Base-by-base conservation (phyloP, 2,329 filamentous ascomycete genomes). In the Ceratocystis colombiana region DNA sequence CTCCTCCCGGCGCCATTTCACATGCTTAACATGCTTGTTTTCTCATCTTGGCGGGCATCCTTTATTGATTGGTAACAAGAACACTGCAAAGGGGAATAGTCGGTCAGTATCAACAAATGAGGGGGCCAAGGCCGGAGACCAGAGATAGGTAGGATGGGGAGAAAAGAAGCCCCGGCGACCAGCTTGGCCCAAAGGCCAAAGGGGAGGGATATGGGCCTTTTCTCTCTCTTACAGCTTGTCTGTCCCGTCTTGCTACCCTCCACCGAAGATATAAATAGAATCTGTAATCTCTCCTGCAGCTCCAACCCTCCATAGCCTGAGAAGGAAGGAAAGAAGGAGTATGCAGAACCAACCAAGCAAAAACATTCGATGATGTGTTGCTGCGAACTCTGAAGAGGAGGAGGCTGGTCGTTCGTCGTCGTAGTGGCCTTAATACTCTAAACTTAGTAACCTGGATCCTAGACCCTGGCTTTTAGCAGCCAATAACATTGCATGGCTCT, bases 231-330 rank as follows among this genome's bases (percentile, higher is more conserved):
- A 17, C 53, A 17, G 2, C 50, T 30, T 20, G 50, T 5, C 25
- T 55, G 22, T 55, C 50, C 25, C 50, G 12, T 55, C 22, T 15
- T 15, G 8, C 50, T 25, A 20, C 20, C 20, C 50, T 15, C 25
- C 46, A 7, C 46, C 46, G 3, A 55, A 12, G 50, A 55, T 55
- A 55, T 55, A 55, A 55, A 55, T 55, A 55, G 50, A 22, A 55
- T 28, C 20, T 15, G 10, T 2, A 25, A 20, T 25, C 8, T 25
- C 50, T 20, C 20, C n/a, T 55, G 50, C 50, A 8, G 22, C 50
- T 55, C 20, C 50, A 55, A 53, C 48, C 48, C 48, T 53, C 48
- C 48, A 20, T 25, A 8, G n/a, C 6, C 7, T 20, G 48, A 22
- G 48, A 8, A n/a, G 48, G 22, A 12, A 53, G 22, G n/a, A 53